A percentile compares a stretch with the other conserved stretches of the same genome.
phyloP scores from a whole-genome alignment of 208 protist species.

The Trypanosoma avium region DNA sequence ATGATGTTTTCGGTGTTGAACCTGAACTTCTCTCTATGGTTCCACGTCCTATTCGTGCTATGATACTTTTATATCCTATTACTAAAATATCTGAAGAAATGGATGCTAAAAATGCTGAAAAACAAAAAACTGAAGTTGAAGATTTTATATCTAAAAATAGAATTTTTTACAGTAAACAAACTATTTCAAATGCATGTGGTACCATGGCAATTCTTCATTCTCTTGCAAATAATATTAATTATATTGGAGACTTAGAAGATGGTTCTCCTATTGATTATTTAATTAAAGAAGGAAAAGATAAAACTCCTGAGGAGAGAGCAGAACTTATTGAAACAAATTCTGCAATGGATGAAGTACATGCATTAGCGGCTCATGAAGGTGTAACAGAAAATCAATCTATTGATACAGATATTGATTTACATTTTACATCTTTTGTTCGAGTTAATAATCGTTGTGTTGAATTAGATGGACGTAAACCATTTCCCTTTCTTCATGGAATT shows the following conservation, averaged over 20 bases:
- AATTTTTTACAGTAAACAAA: conserved; percentile 93
- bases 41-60: conserved; percentile 82
- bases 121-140: conserved; percentile 39
- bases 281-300: conserved; percentile 22
- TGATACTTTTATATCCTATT: conserved; percentile 93
- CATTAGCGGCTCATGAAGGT: conserved; percentile 53
- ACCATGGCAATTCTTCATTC: conserved; percentile 94
- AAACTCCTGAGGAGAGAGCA: conserved; percentile 32
- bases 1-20: conserved; percentile 92
- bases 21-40: conserved; percentile 91
- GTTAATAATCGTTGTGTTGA: conserved; percentile 89
- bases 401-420: conserved; percentile 85
- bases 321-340: conserved; percentile 40
- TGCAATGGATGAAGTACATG: conserved; percentile 58
- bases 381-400: conserved; percentile 57
- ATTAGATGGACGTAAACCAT: conserved; percentile 91
- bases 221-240: conserved; percentile 89
- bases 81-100: conserved; percentile 38
- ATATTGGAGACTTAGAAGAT: conserved; percentile 38
- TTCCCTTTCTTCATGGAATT: conserved; percentile 80
- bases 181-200: conserved; percentile 93
- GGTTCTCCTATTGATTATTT: conserved; percentile 39
- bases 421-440: conserved; percentile 94
- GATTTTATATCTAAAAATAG: conserved; percentile 40
- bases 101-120: conserved; percentile 9